A percentile compares a stretch with the other conserved stretches of the same genome.
These are phyloP conservation scores for Pseudogymnoascus sp. DNA, from an alignment of 2,329 filamentous ascomycete species.

Conservation along the genomic window DNA sequence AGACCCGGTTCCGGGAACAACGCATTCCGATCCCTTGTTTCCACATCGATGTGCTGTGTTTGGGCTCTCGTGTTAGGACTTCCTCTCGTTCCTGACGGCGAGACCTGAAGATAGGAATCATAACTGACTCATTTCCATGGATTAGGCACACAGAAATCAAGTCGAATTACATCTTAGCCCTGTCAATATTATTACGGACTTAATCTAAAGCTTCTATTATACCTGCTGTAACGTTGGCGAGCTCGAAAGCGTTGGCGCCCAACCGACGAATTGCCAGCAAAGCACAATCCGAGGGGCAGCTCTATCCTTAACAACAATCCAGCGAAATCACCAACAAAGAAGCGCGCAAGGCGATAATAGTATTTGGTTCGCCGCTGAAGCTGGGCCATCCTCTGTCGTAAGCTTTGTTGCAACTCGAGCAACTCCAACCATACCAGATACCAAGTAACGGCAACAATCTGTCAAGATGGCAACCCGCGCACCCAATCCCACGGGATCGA, in stretches of 20 bases:
- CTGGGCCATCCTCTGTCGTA: background rate
- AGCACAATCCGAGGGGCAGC: background rate
- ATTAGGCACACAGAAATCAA: background rate
- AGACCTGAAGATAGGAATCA: background rate
- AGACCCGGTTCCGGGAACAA: background rate
- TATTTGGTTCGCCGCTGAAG: slow-evolving; percentile 1
- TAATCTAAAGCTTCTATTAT: background rate
- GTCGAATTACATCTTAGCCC: background rate
- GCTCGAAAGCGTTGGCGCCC: slow-evolving; percentile 1
- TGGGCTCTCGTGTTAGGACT: background rate
- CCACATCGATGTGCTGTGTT: background rate
- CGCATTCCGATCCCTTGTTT: background rate
- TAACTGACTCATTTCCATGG: background rate
- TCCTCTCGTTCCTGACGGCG: background rate
- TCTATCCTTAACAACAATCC: background rate
- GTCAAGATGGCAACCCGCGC: slow-evolving; percentile 39
- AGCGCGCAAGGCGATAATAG: background rate
- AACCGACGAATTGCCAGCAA: slow-evolving; percentile 4
- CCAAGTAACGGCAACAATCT: background rate
- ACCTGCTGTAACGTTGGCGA: background rate
- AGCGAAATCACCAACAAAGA: background rate
- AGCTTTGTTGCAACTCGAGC: background rate
- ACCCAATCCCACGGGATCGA: slow-evolving; percentile 48
- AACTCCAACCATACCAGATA: background rate
- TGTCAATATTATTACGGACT: background rate